Evolutionary conservation across 805 yeast genomes (phyloP).

Genomic region (Wickerhamomyces hampshirensis): DNA sequence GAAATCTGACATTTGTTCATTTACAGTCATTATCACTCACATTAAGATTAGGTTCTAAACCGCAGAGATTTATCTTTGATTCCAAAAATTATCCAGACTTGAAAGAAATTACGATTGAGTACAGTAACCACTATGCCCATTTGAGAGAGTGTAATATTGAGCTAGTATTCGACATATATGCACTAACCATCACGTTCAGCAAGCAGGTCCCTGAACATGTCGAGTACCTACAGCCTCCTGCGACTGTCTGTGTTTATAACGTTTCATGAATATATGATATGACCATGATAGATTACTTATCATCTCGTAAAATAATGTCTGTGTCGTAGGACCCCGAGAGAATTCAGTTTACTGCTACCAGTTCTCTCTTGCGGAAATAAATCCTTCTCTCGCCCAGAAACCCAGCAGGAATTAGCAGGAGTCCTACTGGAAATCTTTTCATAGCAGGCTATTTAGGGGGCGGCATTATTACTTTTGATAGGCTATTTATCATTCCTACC

Average conservation of each 20-base stretch:
- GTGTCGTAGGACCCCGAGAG: no score
- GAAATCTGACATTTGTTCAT: neutral
- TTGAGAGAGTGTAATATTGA: slow-evolving; percentile 16
- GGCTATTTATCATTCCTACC: no score
- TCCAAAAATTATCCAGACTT: slow-evolving; percentile 12
- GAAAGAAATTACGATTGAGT: slow-evolving; percentile 8
- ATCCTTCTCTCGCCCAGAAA: no score
- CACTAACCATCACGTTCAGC: slow-evolving; percentile 8
- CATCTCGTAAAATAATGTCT: neutral
- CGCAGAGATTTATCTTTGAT: slow-evolving; percentile 9
- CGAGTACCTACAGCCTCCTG: slow-evolving; percentile 7
- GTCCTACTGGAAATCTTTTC: no score
- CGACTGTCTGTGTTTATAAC: slow-evolving; percentile 7
- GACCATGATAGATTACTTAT: neutral
- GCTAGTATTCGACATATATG: slow-evolving; percentile 9
- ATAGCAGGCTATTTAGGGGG: no score
- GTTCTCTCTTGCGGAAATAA: no score
- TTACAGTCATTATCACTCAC: neutral
- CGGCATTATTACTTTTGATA: no score
- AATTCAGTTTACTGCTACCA: no score
- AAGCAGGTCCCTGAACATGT: slow-evolving; percentile 11
- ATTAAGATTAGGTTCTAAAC: slow-evolving; percentile 3
- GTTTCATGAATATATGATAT: neutral
- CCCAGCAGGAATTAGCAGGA: no score
- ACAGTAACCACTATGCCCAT: slow-evolving; percentile 18